Evolutionary conservation across 306 rosid species (phyloP).

Genomic region (Pyrus communis): DNA sequence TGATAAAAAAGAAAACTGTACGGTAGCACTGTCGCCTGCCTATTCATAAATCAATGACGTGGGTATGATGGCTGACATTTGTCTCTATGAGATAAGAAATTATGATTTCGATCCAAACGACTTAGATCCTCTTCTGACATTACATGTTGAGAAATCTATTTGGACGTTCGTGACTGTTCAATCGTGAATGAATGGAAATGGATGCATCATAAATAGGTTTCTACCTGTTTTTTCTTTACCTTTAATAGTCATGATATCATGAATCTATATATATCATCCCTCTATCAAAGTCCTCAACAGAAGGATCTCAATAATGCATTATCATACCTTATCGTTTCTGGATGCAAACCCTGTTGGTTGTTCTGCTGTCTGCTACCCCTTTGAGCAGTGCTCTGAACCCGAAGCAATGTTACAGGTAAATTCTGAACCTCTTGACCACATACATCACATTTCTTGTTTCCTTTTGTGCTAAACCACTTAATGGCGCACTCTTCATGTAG

Average conservation of each 20-base stretch:
- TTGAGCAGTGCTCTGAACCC: constrained; percentile 51
- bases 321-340: constrained; percentile 62
- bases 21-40: background rate
- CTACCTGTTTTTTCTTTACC: background rate
- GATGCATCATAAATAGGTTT: background rate
- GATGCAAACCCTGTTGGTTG: constrained; percentile 35
- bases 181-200: background rate
- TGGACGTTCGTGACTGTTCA: background rate
- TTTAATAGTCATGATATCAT: background rate
- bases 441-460: constrained; percentile 83
- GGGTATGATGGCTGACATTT: background rate
- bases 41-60: background rate
- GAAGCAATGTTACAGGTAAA: constrained; percentile 88
- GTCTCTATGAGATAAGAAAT: background rate
- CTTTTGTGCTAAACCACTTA: constrained; percentile 80
- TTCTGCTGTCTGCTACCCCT: constrained; percentile 37
- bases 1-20: background rate
- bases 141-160: background rate
- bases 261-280: background rate
- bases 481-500: constrained; percentile 80
- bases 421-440: constrained; percentile 81
- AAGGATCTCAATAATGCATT: background rate
- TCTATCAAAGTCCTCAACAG: background rate
- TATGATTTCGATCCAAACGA: background rate
- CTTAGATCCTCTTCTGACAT: background rate